Conservation (phyloP, 441 rosid species). For the Adansonia gregorii region DNA sequence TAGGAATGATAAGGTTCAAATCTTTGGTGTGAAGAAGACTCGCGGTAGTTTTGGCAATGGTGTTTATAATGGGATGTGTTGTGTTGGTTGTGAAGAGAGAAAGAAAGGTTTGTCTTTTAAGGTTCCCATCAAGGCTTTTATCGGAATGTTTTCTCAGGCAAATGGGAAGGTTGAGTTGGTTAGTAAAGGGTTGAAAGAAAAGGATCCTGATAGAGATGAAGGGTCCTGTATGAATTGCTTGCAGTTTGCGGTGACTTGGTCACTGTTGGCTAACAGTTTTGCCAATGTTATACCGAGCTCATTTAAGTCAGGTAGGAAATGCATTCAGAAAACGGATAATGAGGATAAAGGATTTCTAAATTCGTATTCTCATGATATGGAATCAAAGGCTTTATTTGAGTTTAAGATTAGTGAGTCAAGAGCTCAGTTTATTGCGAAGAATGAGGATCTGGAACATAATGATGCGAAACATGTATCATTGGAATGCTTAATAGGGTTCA, state of each 20-base stretch:
- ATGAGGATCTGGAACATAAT: too few species aligned
- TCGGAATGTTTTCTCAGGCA: constrained; percentile 58
- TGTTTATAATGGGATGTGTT: constrained; percentile 27
- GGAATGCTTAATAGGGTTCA: constrained; percentile 64
- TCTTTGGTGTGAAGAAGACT: constrained; percentile 41
- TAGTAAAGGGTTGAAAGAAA: constrained; percentile 50
- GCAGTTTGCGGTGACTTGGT: constrained; percentile 80
- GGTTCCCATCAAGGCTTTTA: constrained; percentile 58
- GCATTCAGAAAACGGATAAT: constrained; percentile 47
- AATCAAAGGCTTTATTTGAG: constrained; percentile 39
- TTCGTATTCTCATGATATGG: constrained; percentile 35
- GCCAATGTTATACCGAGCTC: constrained; percentile 72
- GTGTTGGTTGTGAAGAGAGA: constrained; percentile 55
- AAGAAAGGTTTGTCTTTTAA: constrained; percentile 65
- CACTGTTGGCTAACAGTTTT: constrained; percentile 71
- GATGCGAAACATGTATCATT: constrained; percentile 47
- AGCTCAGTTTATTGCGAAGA: constrained; percentile 12
- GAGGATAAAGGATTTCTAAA: constrained; percentile 40
- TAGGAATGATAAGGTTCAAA: constrained; percentile 42
- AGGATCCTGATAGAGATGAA: constrained; percentile 46
- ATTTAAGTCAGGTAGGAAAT: constrained; percentile 58
- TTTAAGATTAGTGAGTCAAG: constrained; percentile 38
- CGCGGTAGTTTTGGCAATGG: background rate
- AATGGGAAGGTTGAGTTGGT: constrained; percentile 38
- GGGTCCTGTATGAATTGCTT: constrained; percentile 74